Percentiles rank a stretch among this genome's conserved stretches.
Conservation (phyloP, 2,329 filamentous ascomycete species). For the Paecilomyces dactylethromorphus region DNA sequence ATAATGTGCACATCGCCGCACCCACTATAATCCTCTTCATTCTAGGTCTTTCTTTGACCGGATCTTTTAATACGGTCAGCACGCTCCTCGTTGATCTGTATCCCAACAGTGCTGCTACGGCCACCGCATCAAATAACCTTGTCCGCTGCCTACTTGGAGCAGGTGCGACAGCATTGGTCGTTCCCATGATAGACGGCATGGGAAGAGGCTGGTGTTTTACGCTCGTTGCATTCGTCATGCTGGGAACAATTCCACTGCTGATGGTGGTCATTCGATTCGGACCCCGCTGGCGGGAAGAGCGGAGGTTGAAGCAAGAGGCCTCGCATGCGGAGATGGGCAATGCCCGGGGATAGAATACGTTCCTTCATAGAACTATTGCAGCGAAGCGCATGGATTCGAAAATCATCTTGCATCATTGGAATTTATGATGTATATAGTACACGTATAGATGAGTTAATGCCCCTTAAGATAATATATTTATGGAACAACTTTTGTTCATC, state of each 20-base stretch:
- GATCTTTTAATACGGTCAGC: constrained; percentile 38
- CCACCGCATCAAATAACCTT: constrained; percentile 40
- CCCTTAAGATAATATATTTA: not conserved
- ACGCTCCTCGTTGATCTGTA: constrained; percentile 44
- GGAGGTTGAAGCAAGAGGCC: constrained; percentile 22
- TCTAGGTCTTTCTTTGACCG: constrained; percentile 32
- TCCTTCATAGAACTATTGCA: no score
- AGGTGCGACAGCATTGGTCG: constrained; percentile 35
- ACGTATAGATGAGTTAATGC: not conserved
- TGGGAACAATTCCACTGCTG: constrained; percentile 34
- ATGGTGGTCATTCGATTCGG: constrained; percentile 34
- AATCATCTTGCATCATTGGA: not conserved
- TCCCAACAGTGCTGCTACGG: constrained; percentile 33
- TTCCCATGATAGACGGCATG: constrained; percentile 33
- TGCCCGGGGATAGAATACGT: not conserved
- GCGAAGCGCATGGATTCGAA: no score
- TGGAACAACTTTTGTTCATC: not conserved
- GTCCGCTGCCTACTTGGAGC: constrained; percentile 39
- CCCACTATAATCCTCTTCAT: constrained; percentile 35
- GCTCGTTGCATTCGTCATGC: constrained; percentile 36
- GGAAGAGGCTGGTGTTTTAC: constrained; percentile 29
- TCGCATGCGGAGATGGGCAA: constrained; percentile 6
- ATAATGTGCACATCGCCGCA: constrained; percentile 23
- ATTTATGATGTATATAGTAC: not conserved
- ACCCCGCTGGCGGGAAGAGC: constrained; percentile 37